These are phyloP conservation scores for Aureobasidium lini DNA, from an alignment of 2,329 filamentous ascomycete species.

Conservation along the genomic window DNA sequence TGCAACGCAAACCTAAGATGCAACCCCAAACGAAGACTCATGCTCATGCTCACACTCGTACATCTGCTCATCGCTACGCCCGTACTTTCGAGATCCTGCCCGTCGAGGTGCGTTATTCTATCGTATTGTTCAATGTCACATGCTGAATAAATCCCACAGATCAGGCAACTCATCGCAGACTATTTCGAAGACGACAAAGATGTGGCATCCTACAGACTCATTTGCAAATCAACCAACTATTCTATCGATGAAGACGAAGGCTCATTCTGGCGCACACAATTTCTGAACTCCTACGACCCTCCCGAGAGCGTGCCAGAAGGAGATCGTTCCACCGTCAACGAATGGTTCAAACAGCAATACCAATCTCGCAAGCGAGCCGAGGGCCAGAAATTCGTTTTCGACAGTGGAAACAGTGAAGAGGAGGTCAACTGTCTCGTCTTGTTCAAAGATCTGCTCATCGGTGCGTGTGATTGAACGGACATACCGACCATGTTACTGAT, in stretches of 20 bases:
- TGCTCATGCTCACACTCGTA: too few relatives aligned
- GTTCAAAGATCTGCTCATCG: slow-evolving; percentile 37
- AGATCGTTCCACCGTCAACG: slow-evolving; percentile 19
- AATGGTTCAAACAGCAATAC: slow-evolving; percentile 31
- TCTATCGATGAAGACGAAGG: slow-evolving; percentile 33
- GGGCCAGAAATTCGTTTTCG: slow-evolving; percentile 22
- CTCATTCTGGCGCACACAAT: slow-evolving; percentile 43
- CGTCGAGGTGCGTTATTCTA: neutral
- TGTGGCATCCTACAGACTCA: slow-evolving; percentile 32
- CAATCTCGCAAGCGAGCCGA: slow-evolving; percentile 24
- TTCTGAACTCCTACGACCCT: slow-evolving; percentile 35
- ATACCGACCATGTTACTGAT: neutral
- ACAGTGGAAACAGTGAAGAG: slow-evolving; percentile 17
- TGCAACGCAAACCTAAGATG: too few relatives aligned
- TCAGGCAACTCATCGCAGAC: slow-evolving; percentile 33
- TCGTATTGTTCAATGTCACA: slow-evolving; percentile 2
- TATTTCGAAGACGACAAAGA: slow-evolving; percentile 36
- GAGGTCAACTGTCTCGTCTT: slow-evolving; percentile 32
- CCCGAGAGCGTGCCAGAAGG: neutral
- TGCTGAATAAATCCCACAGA: slow-evolving; percentile 22
- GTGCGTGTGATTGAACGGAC: slow-evolving; percentile 25
- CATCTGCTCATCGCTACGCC: too few relatives aligned
- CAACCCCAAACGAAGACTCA: too few relatives aligned
- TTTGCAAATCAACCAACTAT: slow-evolving; percentile 33
- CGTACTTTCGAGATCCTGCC: slow-evolving; percentile 15